phyloP scores from a whole-genome alignment of 805 yeast species.

The Kodamaea neixiangensis region DNA sequence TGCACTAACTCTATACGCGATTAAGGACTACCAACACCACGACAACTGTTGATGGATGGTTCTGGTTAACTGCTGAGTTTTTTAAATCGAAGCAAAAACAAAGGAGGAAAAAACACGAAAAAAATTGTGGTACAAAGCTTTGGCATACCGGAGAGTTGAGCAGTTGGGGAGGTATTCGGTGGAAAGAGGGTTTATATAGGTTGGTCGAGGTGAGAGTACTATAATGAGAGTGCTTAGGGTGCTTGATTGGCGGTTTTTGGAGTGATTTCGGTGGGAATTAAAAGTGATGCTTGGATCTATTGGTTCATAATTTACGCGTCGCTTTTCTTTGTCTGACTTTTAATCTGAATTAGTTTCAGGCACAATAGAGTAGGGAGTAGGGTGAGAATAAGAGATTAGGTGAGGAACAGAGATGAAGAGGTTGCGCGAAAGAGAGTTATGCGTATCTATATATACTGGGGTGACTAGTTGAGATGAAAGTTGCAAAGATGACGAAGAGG shows the following conservation, averaged over 20 bases:
- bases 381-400: not conserved
- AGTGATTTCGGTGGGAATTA: no score
- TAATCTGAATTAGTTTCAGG: not conserved
- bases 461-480: no score
- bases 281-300: not conserved
- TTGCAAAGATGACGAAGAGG: no score
- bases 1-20: not conserved
- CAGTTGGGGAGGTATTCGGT: not conserved
- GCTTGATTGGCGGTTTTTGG: no score
- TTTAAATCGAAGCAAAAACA: conserved; percentile 3
- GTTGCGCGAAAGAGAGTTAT: no score
- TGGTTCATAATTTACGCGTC: not conserved
- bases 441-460: no score
- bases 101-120: conserved; percentile 4
- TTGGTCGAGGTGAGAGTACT: no score
- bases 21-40: not conserved
- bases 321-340: not conserved
- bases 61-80: not conserved
- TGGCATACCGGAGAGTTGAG: not conserved
- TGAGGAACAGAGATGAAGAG: no score
- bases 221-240: no score
- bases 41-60: not conserved
- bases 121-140: not conserved
- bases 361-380: no score
- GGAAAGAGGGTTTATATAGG: not conserved